Evolutionary conservation across 1,284 basidiomycete species (phyloP).

Genomic region (Fomitiporia mediterranea): DNA sequence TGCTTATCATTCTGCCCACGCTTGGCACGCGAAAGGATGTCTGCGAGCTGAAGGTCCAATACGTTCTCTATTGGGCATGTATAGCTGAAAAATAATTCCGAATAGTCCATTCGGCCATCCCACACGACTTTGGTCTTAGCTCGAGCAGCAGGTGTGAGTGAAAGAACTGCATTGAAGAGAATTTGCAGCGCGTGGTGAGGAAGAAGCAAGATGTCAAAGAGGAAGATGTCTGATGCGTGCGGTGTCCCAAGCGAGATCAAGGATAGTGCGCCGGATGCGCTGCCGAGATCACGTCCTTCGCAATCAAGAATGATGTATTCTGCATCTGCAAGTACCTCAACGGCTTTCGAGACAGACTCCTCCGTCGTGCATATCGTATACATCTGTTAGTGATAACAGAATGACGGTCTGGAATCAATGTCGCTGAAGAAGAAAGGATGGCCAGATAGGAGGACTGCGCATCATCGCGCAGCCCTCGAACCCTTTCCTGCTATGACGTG

Average conservation of each 20-base stretch:
- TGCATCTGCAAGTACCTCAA: conserved; percentile 24
- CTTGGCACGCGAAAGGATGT: conserved; percentile 32
- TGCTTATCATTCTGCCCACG: conserved; percentile 32
- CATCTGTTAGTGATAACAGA: background rate
- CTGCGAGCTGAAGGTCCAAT: conserved; percentile 41
- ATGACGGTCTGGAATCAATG: background rate
- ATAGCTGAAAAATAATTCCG: conserved; percentile 33
- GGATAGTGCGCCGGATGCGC: conserved; percentile 34
- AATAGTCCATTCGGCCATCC: conserved; percentile 42
- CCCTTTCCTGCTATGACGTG: no score
- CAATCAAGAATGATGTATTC: conserved; percentile 33
- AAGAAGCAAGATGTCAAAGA: conserved; percentile 38
- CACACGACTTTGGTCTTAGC: conserved; percentile 39
- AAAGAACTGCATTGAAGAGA: conserved; percentile 25
- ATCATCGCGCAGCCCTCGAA: no score
- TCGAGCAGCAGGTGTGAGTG: background rate
- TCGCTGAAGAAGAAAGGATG: no score
- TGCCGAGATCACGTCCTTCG: conserved; percentile 38
- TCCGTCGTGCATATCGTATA: conserved; percentile 3
- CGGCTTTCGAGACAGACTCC: conserved; percentile 6
- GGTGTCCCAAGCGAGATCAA: conserved; percentile 40
- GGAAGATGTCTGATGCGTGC: conserved; percentile 35
- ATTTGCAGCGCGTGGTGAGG: conserved; percentile 26
- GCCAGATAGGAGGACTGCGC: no score
- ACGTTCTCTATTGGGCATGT: conserved; percentile 30